Percentiles rank a stretch among this genome's conserved stretches.
These are phyloP conservation scores for Cucurbita ficifolia DNA, from an alignment of 306 rosid species.

Conservation along the genomic window DNA sequence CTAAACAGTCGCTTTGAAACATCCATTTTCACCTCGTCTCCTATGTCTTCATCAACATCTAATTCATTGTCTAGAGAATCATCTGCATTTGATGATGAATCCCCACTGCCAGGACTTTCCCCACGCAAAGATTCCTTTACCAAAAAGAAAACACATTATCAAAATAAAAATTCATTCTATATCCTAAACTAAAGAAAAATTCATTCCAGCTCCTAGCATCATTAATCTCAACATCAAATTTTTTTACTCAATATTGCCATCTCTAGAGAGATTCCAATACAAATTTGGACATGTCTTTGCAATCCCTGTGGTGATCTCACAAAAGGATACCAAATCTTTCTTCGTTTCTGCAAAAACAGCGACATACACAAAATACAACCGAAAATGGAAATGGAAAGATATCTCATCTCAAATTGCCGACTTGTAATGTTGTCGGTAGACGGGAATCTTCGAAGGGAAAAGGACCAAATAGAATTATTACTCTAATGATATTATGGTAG, in stretches of 20 bases:
- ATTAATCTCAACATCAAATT: background rate
- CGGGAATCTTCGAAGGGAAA: background rate
- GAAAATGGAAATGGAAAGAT: background rate
- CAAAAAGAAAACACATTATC: slow-evolving; percentile 6
- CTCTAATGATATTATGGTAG: background rate
- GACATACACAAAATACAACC: background rate
- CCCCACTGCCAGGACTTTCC: slow-evolving; percentile 59
- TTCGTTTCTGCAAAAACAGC: background rate
- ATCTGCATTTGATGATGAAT: slow-evolving; percentile 59
- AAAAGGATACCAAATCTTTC: background rate
- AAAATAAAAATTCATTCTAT: background rate
- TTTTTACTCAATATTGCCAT: background rate
- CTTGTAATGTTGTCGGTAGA: background rate
- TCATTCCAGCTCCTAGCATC: background rate
- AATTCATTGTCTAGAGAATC: slow-evolving; percentile 38
- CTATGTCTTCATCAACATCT: slow-evolving; percentile 36
- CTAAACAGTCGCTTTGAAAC: slow-evolving; percentile 31
- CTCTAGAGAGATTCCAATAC: background rate
- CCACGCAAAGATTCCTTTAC: slow-evolving; percentile 41
- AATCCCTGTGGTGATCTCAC: background rate
- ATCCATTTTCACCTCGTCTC: slow-evolving; percentile 34
- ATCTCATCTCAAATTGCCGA: background rate
- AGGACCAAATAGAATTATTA: background rate
- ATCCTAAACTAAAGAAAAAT: background rate
- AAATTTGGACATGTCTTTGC: background rate